A percentile compares a stretch with the other conserved stretches of the same genome.
These are phyloP conservation scores for Cyberlindnera mississippiensis DNA, from an alignment of 805 yeast genomes.

Conservation along the genomic window DNA sequence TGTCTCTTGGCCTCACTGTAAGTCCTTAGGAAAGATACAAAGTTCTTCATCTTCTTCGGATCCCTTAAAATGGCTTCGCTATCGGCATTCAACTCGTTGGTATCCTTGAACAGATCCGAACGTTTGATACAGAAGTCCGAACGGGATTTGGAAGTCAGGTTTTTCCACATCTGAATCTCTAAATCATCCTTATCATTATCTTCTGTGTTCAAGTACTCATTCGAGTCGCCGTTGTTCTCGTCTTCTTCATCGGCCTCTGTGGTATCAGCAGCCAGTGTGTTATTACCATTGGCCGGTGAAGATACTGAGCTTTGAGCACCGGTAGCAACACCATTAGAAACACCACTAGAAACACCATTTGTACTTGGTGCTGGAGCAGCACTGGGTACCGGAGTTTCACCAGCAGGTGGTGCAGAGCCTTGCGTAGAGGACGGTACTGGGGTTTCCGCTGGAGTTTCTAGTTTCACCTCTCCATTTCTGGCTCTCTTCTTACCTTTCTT, in stretches of 20 bases:
- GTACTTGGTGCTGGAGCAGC: not conserved
- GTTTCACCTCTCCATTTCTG: constrained; percentile 33
- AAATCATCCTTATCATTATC: constrained; percentile 65
- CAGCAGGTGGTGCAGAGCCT: not conserved
- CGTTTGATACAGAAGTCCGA: constrained; percentile 72
- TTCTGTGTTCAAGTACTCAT: constrained; percentile 41
- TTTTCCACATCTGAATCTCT: constrained; percentile 80
- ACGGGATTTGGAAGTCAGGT: constrained; percentile 72
- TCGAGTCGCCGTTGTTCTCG: constrained; percentile 38
- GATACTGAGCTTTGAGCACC: too few species aligned
- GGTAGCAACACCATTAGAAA: too few species aligned
- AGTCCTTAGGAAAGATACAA: constrained; percentile 31
- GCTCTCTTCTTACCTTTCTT: constrained; percentile 39
- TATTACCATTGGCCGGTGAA: too few species aligned
- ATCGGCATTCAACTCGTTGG: constrained; percentile 53
- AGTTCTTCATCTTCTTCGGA: constrained; percentile 62
- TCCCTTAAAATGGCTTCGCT: constrained; percentile 68
- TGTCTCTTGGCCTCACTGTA: constrained; percentile 33
- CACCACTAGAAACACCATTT: constrained; percentile 1
- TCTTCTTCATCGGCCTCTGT: constrained; percentile 27
- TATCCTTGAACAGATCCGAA: constrained; percentile 58
- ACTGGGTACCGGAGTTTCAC: not conserved
- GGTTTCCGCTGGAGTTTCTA: constrained; percentile 4
- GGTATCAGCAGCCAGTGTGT: constrained; percentile 7
- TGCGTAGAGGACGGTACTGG: constrained; percentile 9